Conservation (phyloP, 2,329 filamentous ascomycete genomes). For the Juglanconis juglandina region DNA sequence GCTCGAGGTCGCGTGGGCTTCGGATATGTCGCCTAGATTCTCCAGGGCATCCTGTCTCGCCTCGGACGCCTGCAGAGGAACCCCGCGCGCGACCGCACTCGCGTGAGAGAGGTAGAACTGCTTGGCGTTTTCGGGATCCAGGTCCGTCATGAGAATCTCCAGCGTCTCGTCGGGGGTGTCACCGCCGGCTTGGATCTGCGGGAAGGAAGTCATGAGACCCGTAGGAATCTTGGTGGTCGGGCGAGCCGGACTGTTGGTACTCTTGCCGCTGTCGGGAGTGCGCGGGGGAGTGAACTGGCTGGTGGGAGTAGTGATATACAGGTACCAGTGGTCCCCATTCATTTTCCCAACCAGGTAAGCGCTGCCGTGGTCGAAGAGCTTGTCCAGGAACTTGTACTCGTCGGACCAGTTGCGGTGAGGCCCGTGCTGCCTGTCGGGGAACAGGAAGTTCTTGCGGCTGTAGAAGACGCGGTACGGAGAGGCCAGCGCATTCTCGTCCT, state of each 20-base stretch:
- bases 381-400: constrained; percentile 88
- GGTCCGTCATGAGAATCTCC: constrained; percentile 70
- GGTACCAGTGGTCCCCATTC: constrained; percentile 99
- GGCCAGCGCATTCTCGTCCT: constrained; percentile 70
- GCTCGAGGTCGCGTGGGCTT: constrained; percentile 32
- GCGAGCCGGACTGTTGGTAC: constrained; percentile 33
- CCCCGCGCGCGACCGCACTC: constrained; percentile 83
- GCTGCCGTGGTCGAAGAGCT: constrained; percentile 86
- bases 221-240: constrained; percentile 54
- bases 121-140: constrained; percentile 65
- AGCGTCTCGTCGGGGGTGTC: constrained; percentile 69
- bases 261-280: constrained; percentile 60
- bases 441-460: constrained; percentile 97
- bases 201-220: constrained; percentile 36
- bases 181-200: constrained; percentile 29
- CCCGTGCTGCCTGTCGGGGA: constrained; percentile 88
- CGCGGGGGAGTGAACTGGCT: constrained; percentile 75
- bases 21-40: constrained; percentile 52
- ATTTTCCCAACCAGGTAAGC: constrained; percentile 99
- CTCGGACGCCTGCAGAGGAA: constrained; percentile 64
- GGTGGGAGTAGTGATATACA: constrained; percentile 90
- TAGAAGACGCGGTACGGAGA: constrained; percentile 96
- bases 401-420: constrained; percentile 97
- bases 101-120: constrained; percentile 70
- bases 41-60: constrained; percentile 58